These are phyloP conservation scores for Ogataea angusta DNA, from an alignment of 805 yeast genomes.

Conservation along the genomic window DNA sequence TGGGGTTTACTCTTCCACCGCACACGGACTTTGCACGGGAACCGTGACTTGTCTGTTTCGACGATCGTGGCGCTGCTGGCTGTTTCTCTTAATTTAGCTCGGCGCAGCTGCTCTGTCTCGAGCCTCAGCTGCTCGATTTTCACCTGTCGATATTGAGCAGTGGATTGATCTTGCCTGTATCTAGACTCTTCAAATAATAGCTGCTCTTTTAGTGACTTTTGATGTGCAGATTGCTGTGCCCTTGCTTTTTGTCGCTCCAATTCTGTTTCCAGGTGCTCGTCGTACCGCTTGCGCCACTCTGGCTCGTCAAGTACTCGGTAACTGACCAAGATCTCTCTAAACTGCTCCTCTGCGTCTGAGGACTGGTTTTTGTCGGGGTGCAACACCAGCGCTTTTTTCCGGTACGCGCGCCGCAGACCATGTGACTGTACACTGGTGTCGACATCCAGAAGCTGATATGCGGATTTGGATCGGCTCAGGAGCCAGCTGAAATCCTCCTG, in stretches of 20 bases:
- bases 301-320: conserved; percentile 23
- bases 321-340: conserved; percentile 29
- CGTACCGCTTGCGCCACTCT: conserved; percentile 22
- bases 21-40: conserved; percentile 29
- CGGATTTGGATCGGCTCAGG: conserved; percentile 13
- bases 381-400: conserved; percentile 28
- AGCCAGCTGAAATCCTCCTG: conserved; percentile 22
- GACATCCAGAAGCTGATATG: conserved; percentile 17
- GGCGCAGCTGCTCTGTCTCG: conserved; percentile 19
- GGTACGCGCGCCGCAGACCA: conserved; percentile 27
- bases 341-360: conserved; percentile 26
- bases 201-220: conserved; percentile 25
- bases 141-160: conserved; percentile 2
- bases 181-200: conserved; percentile 32
- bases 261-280: conserved; percentile 13
- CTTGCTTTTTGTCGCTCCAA: neutral
- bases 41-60: conserved; percentile 1
- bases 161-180: conserved; percentile 16
- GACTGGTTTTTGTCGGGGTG: conserved; percentile 37
- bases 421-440: neutral
- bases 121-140: conserved; percentile 20
- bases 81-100: conserved; percentile 9
- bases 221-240: conserved; percentile 11
- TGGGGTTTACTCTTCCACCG: conserved; percentile 46
- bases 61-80: conserved; percentile 4